phyloP scores from a whole-genome alignment of 2,329 filamentous ascomycete genomes.

The Alternaria infectoria region DNA sequence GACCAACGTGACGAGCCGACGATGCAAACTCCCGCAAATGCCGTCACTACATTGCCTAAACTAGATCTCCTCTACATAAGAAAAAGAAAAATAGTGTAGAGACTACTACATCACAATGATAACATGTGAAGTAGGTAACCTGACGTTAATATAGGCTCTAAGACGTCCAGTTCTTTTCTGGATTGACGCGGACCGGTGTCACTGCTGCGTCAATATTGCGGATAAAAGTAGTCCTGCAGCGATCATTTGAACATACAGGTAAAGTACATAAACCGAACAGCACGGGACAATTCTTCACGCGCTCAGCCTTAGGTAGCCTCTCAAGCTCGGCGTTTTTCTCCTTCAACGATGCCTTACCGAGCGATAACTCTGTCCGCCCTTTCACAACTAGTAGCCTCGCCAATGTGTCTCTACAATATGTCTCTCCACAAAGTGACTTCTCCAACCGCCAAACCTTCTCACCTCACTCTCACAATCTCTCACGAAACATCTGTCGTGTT shows the following conservation, averaged over 20 bases:
- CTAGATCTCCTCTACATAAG: too few species aligned
- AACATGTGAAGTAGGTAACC: too few species aligned
- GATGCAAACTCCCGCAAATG: background rate
- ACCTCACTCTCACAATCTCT: constrained; percentile 18
- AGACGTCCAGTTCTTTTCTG: too few species aligned
- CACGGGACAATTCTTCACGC: too few species aligned
- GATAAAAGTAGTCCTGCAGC: background rate
- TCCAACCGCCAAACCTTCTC: constrained; percentile 24
- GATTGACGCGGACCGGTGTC: too few species aligned
- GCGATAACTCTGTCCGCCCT: background rate
- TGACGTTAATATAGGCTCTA: too few species aligned
- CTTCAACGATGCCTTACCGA: background rate
- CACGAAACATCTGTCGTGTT: constrained; percentile 32
- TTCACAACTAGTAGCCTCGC: background rate
- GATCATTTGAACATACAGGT: background rate
- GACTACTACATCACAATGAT: too few species aligned
- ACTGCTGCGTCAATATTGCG: background rate
- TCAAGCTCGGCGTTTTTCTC: background rate
- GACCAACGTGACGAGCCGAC: background rate
- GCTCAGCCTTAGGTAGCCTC: too few species aligned
- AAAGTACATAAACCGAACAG: background rate
- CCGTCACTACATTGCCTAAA: background rate
- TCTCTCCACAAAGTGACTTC: constrained; percentile 12
- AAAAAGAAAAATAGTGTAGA: too few species aligned
- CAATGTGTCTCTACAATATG: constrained; percentile 23